A percentile compares a stretch with the other conserved stretches of the same genome.
Conservation (phyloP, 2,329 filamentous ascomycete genomes). For the Alternaria solani region DNA sequence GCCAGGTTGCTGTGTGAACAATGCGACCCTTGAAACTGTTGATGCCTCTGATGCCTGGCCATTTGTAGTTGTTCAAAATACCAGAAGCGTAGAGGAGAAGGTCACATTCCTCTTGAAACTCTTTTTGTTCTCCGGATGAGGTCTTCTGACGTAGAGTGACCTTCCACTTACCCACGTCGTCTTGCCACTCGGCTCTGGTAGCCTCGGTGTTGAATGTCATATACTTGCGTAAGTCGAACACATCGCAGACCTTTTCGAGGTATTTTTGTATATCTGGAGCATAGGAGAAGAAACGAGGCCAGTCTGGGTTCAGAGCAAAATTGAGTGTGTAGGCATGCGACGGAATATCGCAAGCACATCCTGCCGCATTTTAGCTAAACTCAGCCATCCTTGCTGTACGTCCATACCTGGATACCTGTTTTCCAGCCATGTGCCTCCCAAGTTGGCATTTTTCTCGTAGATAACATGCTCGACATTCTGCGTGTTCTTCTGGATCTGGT, state of each 20-base stretch:
- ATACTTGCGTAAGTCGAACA: slow-evolving; percentile 60
- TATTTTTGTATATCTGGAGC: slow-evolving; percentile 59
- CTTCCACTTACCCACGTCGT: slow-evolving; percentile 59
- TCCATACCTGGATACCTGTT: slow-evolving; percentile 49
- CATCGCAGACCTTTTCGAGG: slow-evolving; percentile 58
- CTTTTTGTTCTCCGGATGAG: slow-evolving; percentile 42
- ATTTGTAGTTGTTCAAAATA: slow-evolving; percentile 52
- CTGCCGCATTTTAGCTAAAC: neutral
- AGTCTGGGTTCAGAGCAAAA: slow-evolving; percentile 58
- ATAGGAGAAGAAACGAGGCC: slow-evolving; percentile 58
- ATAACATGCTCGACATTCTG: slow-evolving; percentile 58
- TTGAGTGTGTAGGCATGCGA: slow-evolving; percentile 57
- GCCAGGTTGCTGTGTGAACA: slow-evolving; percentile 58
- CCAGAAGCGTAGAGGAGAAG: slow-evolving; percentile 56
- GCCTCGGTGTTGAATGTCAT: slow-evolving; percentile 62
- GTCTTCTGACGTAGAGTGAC: slow-evolving; percentile 57
- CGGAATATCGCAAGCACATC: slow-evolving; percentile 57
- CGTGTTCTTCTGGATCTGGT: slow-evolving; percentile 56
- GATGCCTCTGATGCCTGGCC: slow-evolving; percentile 52
- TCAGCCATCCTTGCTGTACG: too few species aligned
- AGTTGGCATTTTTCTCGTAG: slow-evolving; percentile 58
- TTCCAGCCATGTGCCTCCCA: slow-evolving; percentile 58
- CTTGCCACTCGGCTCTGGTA: slow-evolving; percentile 59
- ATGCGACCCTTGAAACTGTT: slow-evolving; percentile 57
- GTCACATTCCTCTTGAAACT: slow-evolving; percentile 56